Evolutionary conservation across 75 land plant species (phyloP), one percentile per base, ranked within the genome.

Genomic region (Gnetum montanum): DNA sequence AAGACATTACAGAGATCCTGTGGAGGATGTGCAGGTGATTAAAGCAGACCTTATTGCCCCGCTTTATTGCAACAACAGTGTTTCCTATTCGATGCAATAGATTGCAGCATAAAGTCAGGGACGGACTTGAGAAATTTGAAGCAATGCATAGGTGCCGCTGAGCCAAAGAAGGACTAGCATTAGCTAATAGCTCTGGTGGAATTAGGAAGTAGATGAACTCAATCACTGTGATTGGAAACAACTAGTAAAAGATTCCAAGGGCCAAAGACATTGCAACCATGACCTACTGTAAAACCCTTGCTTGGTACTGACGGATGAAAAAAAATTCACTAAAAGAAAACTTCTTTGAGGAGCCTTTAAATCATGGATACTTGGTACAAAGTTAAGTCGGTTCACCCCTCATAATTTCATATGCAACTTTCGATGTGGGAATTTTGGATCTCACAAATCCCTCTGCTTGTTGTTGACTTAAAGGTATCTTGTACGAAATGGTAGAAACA

Each of bases 151-250:
- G 96, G 96, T 85, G 59, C 85, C 90, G 96, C 86, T 83, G 6
- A 92, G 97, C 3, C 85, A 86, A 59, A 75, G 97, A 46, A 68
- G 76, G 48, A 91, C 97, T 41, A 29, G 83, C 33, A 78, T 91
- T 43, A 92, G 92, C 11, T 86, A 82, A 54, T 92, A 91, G 54
- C 67, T 91, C 0, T 86, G 97, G 97, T 86, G 97, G 97, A 91
- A 91, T 31, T 91, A 92, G 97, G 97, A 91, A 61, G 82, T 86
- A 29, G 97, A 91, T 46, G 46, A 46, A 15, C 50, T 34, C 16
- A 68, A 72, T 22, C 86, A 91, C 43, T 31, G 57, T n/a, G 80
- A 66, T 34, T 91, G 97, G 97, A 58, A 53, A 38, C 60, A 83
- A 16, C 59, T 91, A 31, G 56, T 91, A 4, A 27, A 67, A 33